phyloP scores from a whole-genome alignment of 805 yeast genomes.

The Candida pseudoglaebosa region DNA sequence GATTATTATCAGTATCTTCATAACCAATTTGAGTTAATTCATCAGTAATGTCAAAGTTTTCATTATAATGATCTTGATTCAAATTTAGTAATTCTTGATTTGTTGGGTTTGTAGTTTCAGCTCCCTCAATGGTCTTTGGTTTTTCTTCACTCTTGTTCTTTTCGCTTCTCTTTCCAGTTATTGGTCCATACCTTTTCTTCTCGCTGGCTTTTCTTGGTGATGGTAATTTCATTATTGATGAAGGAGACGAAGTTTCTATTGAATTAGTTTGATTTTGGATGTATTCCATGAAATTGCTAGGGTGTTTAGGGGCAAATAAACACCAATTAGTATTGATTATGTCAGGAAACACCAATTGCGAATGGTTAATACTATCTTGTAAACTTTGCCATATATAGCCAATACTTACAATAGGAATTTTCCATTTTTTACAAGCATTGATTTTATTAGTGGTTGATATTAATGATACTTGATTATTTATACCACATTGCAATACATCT shows the following conservation, averaged over 20 bases:
- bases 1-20: slow-evolving; percentile 16
- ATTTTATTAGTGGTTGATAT: slow-evolving; percentile 51
- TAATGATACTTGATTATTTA: slow-evolving; percentile 26
- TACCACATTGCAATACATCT: slow-evolving; percentile 33
- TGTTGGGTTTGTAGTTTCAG: no score
- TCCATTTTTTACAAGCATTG: slow-evolving; percentile 54
- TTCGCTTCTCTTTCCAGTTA: slow-evolving; percentile 7
- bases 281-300: not conserved
- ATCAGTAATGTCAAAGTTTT: slow-evolving; percentile 15
- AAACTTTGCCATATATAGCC: slow-evolving; percentile 53
- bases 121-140: no score
- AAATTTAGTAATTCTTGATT: not conserved
- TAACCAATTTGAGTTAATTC: slow-evolving; percentile 20
- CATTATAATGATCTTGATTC: slow-evolving; percentile 5
- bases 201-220: slow-evolving; percentile 49
- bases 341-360: slow-evolving; percentile 29
- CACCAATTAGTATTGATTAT: slow-evolving; percentile 52
- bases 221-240: slow-evolving; percentile 34
- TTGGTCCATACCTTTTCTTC: slow-evolving; percentile 39
- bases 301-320: slow-evolving; percentile 44
- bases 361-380: slow-evolving; percentile 23
- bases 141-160: no score
- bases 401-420: slow-evolving; percentile 54
- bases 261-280: not conserved
- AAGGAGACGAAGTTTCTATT: not conserved